Base-by-base conservation (phyloP, 2,329 filamentous ascomycete species). In the Plenodomus lindquistii region DNA sequence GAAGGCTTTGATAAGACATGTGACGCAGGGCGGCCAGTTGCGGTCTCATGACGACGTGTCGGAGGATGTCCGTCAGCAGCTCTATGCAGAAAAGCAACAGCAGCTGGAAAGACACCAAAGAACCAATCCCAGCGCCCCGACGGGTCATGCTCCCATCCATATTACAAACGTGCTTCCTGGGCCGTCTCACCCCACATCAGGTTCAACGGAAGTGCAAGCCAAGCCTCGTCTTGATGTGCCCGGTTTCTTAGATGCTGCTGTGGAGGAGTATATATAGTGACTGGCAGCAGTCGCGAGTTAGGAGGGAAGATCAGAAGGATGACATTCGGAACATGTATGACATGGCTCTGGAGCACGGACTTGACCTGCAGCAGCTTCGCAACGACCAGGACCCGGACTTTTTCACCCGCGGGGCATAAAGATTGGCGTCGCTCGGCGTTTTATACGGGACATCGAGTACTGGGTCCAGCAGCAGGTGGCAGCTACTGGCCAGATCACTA, bases 101-200 rank as follows among this genome's bases (percentile, higher is more conserved):
- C 55, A 52, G 42, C 47, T 57, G 9, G 54, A 66, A 20, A 54
- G 55, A 41, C 48, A 57, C 37, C 46, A 44, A 13, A 66, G 19
- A 44, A 21, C 65, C 50, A 37, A 15, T 37, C 16, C 49, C 49
- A 44, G 41, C 39, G 43, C 42, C 41, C 31, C 47, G 49, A 38
- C 58, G 54, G 16, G 50, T 18, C 47, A 49, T 51, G 60, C 62
- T 35, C 60, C 59, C 21, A 70, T 70, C 41, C 62, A 60, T 46
- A 68, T 73, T 35, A 65, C 65, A 51, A 54, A 71, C 40, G 55
- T 66, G 9, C 56, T 61, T n/a, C n/a, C n/a, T n/a, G n/a, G n/a
- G 19, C 44, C 27, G 9, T 36, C 55, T 42, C 40, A 51, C 34
- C 11, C 35, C 2, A 35, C 27, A 20, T 37, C 40, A 22, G 21